Conservation (phyloP, 805 yeast species). For the Candida nitratophila region DNA sequence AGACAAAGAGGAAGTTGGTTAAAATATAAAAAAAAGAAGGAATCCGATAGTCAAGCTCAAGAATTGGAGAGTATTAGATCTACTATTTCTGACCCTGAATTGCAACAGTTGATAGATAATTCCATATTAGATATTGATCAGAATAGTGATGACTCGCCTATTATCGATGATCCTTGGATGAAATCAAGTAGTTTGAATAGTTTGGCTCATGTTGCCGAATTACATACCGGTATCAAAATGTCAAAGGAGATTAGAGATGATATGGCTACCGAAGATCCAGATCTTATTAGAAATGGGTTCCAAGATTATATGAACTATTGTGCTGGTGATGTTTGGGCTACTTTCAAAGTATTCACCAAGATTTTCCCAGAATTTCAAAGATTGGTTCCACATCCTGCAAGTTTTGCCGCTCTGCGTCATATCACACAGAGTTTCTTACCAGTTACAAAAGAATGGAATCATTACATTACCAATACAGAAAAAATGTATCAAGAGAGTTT, state of each 20-base stretch:
- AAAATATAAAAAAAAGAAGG: slow-evolving; percentile 37
- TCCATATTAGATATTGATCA: slow-evolving; percentile 24
- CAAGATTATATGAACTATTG: slow-evolving; percentile 68
- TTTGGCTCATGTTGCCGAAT: slow-evolving; percentile 66
- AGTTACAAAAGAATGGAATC: slow-evolving; percentile 64
- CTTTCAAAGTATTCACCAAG: slow-evolving; percentile 60
- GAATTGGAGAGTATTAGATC: slow-evolving; percentile 14
- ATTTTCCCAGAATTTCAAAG: slow-evolving; percentile 62
- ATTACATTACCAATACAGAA: slow-evolving; percentile 68
- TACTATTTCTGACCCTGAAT: slow-evolving; percentile 16
- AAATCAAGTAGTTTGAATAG: slow-evolving; percentile 70
- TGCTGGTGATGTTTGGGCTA: slow-evolving; percentile 74
- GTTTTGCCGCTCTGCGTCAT: slow-evolving; percentile 77
- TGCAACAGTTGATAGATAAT: slow-evolving; percentile 20
- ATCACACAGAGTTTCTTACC: slow-evolving; percentile 75
- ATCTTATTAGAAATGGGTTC: slow-evolving; percentile 49
- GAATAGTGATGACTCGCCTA: slow-evolving; percentile 14
- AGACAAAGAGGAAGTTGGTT: slow-evolving; percentile 79
- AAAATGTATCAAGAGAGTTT: slow-evolving; percentile 52
- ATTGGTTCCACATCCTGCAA: slow-evolving; percentile 88
- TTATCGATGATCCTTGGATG: slow-evolving; percentile 81
- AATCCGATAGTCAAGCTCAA: not conserved
- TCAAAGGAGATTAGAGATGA: slow-evolving; percentile 62
- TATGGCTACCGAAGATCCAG: slow-evolving; percentile 50
- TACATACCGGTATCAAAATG: slow-evolving; percentile 65